Evolutionary conservation across 1,284 basidiomycete species (phyloP), one percentile per base, ranked within the genome.

Genomic region (Papiliotrema laurentii): DNA sequence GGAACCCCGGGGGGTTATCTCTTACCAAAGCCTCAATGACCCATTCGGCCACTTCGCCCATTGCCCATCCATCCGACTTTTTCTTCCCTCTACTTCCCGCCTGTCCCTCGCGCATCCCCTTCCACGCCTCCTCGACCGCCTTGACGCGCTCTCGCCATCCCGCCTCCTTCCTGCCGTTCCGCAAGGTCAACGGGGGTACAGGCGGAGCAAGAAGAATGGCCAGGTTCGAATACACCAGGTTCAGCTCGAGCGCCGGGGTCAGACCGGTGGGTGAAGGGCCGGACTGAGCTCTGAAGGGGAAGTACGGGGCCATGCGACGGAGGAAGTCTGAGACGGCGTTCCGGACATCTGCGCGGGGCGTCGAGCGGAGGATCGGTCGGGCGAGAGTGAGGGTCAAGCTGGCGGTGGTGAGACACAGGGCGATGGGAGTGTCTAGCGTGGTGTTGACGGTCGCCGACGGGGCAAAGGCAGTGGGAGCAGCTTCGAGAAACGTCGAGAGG

Each of bases 401-500:
- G 27, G 79, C 77, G 5, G 85, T 79, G 0, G 81, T 79, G 7
- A 79, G 56, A 18, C 92, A 78, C 40, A 87, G 78, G 42, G 81
- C 79, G 11, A 85, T 67, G 50, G 89, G 83, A 2, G 61, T 56
- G 14, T 69, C 66, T 44, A 69, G 63, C 5, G 63, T 38, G 0
- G 62, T 38, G 19, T 54, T 43, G 9, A 53, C 39, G 9, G 56
- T 34, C 13, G 49, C 37, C 5, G 68, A 64, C 2, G 84, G 84
- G 7, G 83, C 80, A 70, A 93, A 91, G 2, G 86, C 86, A 9
- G 80, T 67, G 2, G 92, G 87, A 1, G 89, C 88, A 53, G 82
- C 81, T 68, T 96, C 91, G 21, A 96, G 79, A 68, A 90, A 89
- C 0, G 86, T 85, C 5, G 88, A 83, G 1, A 88, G 76, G 5